These are phyloP conservation scores for Phytophthora lateralis DNA, from an alignment of 352 stramenopile species.

Conservation along the genomic window DNA sequence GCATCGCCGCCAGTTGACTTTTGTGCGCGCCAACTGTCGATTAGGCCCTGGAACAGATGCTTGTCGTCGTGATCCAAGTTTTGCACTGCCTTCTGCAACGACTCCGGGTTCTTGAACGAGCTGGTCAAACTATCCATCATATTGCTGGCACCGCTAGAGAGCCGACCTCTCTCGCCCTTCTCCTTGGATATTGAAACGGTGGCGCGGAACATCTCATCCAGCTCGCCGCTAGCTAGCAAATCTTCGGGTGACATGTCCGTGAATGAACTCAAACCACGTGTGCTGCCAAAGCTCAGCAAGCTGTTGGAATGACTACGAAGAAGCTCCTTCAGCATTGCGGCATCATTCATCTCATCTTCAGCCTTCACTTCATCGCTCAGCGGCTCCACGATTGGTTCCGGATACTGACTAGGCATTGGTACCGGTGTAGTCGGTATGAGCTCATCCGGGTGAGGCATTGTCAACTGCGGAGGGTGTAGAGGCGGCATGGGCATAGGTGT, in stretches of 20 bases:
- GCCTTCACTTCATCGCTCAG: conserved; percentile 60
- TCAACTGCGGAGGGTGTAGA: conserved; percentile 31
- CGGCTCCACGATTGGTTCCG: conserved; percentile 69
- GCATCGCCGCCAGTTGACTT: conserved; percentile 22
- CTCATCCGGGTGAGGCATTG: conserved; percentile 22
- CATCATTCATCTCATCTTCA: conserved; percentile 66
- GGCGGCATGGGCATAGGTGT: conserved; percentile 27
- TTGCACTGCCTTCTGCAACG: conserved; percentile 58
- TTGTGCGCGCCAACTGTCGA: conserved; percentile 53
- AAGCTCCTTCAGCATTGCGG: conserved; percentile 70
- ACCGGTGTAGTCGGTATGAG: conserved; percentile 20
- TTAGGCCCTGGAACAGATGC: conserved; percentile 71
- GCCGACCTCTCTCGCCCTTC: conserved; percentile 13
- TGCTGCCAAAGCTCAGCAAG: conserved; percentile 69
- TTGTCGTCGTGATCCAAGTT: conserved; percentile 66
- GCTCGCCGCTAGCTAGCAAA: conserved; percentile 74
- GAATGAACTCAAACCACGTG: conserved; percentile 57
- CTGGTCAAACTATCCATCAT: conserved; percentile 56
- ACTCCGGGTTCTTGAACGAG: conserved; percentile 62
- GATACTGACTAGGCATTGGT: conserved; percentile 41
- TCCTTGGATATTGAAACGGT: conserved; percentile 74
- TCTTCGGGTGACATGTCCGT: conserved; percentile 81
- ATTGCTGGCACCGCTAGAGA: conserved; percentile 26
- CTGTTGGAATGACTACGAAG: conserved; percentile 70
- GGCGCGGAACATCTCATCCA: conserved; percentile 79